Conservation (phyloP, 2,329 filamentous ascomycete species). For the Fusarium musae region DNA sequence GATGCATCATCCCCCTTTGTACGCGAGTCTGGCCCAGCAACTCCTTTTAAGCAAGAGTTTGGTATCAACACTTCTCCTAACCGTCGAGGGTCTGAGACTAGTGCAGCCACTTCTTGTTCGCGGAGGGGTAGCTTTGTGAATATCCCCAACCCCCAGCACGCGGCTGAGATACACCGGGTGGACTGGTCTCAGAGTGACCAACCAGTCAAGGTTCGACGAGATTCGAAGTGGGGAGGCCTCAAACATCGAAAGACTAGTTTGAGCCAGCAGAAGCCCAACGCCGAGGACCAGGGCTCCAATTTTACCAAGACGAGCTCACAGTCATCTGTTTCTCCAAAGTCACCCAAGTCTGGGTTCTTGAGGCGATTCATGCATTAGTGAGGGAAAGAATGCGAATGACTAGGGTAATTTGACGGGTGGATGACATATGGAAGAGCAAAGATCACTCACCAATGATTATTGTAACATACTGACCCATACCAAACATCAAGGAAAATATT, state of each 20-base stretch:
- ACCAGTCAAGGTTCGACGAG: conserved; percentile 49
- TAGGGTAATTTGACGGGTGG: not conserved
- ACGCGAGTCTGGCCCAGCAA: conserved; percentile 27
- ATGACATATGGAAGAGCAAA: conserved; percentile 9
- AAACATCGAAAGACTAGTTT: conserved; percentile 54
- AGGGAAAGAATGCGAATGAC: not conserved
- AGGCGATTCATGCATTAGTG: conserved; percentile 57
- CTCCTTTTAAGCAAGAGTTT: conserved; percentile 36
- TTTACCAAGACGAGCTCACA: conserved; percentile 5
- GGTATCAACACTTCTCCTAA: conserved; percentile 16
- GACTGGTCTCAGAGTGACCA: conserved; percentile 72
- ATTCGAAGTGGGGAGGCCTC: conserved; percentile 61
- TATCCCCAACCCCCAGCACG: conserved; percentile 28
- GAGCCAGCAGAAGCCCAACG: conserved; percentile 44
- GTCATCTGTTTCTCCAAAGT: conserved; percentile 44
- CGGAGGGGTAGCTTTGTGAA: conserved; percentile 33
- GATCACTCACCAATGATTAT: conserved; percentile 28
- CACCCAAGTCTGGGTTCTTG: conserved; percentile 54
- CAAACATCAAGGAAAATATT: conserved; percentile 17
- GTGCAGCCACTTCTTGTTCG: conserved; percentile 21
- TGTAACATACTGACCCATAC: conserved; percentile 32
- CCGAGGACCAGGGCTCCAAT: conserved; percentile 24
- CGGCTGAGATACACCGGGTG: conserved; percentile 54
- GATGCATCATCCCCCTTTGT: conserved; percentile 29
- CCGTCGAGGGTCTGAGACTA: conserved; percentile 34